phyloP scores from a whole-genome alignment of 306 rosid genomes.

The Gillenia trifoliata region DNA sequence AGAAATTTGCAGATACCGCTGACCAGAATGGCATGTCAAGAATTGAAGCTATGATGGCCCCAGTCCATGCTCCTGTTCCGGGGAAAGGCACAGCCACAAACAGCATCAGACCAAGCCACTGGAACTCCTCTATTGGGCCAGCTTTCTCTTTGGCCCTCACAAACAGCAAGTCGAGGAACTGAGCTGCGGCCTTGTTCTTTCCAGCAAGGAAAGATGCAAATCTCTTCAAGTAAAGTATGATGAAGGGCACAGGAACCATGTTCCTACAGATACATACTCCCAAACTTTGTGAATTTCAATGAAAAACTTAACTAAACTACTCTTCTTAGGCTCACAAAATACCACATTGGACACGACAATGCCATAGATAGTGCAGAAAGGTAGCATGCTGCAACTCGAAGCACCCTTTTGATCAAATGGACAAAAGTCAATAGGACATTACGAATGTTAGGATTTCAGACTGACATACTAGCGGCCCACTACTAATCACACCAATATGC shows the following conservation, averaged over 20 bases:
- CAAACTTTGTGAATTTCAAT: not conserved
- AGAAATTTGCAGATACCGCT: slow-evolving; percentile 73
- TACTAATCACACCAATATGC: not conserved
- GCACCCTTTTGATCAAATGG: not conserved
- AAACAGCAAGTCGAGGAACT: slow-evolving; percentile 57
- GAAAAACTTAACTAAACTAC: not conserved
- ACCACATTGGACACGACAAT: not conserved
- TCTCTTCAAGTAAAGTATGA: slow-evolving; percentile 69
- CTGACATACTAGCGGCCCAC: not conserved
- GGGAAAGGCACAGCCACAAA: slow-evolving; percentile 98
- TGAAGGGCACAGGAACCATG: slow-evolving; percentile 91
- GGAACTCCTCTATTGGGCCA: slow-evolving; percentile 91
- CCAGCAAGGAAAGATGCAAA: slow-evolving; percentile 71
- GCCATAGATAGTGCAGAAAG: not conserved
- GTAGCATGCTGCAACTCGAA: slow-evolving; percentile 2
- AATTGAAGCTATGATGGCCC: slow-evolving; percentile 81
- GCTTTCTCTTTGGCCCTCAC: slow-evolving; percentile 81
- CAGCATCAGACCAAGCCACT: slow-evolving; percentile 93
- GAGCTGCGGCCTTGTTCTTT: slow-evolving; percentile 52
- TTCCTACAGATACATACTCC: slow-evolving; percentile 50
- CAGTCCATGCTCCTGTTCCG: slow-evolving; percentile 96
- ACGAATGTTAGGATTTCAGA: not conserved
- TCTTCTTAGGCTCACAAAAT: not conserved
- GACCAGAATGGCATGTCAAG: slow-evolving; percentile 95
- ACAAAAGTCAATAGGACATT: not conserved